Conservation (phyloP, 1,284 basidiomycete genomes). For the Rhodotorula sp. region DNA sequence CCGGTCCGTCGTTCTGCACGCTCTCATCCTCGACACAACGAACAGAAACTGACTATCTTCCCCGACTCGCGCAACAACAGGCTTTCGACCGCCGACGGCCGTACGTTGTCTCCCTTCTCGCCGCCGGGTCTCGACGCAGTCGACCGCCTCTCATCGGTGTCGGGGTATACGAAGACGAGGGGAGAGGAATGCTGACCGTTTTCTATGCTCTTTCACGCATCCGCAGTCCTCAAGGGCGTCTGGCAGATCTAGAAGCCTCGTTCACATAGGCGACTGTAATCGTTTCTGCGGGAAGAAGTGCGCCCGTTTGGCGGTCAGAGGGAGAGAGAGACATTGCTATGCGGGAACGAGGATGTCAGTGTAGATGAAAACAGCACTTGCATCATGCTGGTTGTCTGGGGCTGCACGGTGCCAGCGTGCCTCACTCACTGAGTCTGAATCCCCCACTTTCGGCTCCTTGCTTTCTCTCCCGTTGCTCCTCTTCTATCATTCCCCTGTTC, state of each 20-base stretch:
- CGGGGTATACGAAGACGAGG: no score
- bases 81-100: constrained; percentile 86
- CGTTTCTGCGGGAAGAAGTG: not conserved
- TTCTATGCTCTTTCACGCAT: not conserved
- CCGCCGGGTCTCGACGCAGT: not conserved
- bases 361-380: no score
- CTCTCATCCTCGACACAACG: no score
- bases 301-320: not conserved
- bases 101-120: not conserved
- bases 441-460: not conserved
- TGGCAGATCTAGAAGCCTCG: constrained; percentile 9
- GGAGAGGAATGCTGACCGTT: not conserved
- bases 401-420: no score
- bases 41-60: not conserved
- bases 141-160: no score
- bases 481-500: not conserved
- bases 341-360: no score
- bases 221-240: constrained; percentile 11
- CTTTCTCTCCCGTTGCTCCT: not conserved
- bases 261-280: not conserved
- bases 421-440: no score
- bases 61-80: constrained; percentile 45
- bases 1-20: constrained; percentile 48
- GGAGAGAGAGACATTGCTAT: not conserved
- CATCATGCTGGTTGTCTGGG: no score